These are phyloP conservation scores for Pichia nakasei DNA, from an alignment of 805 yeast genomes.

Conservation along the genomic window DNA sequence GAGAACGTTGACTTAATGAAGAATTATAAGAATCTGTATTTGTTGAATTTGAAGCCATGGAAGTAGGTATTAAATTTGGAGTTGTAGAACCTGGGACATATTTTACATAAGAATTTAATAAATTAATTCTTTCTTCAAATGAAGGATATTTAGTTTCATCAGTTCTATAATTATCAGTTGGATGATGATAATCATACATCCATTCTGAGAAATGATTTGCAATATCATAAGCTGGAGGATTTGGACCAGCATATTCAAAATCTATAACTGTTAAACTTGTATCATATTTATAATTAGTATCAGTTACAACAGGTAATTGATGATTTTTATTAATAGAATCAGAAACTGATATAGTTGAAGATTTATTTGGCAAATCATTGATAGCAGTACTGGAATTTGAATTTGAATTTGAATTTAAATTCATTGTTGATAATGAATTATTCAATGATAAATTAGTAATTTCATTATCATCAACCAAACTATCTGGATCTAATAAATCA, in stretches of 20 bases:
- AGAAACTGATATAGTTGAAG: background rate
- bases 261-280: constrained; percentile 85
- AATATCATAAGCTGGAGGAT: constrained; percentile 80
- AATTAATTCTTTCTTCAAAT: constrained; percentile 56
- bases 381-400: too few relatives aligned
- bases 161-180: constrained; percentile 44
- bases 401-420: too few relatives aligned
- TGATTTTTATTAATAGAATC: constrained; percentile 8
- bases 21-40: constrained; percentile 5
- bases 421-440: background rate
- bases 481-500: constrained; percentile 11
- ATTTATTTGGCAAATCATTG: too few relatives aligned
- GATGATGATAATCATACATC: constrained; percentile 88
- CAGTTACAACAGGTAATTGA: constrained; percentile 23
- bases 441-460: constrained; percentile 14
- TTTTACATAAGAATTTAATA: constrained; percentile 71
- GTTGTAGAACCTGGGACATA: constrained; percentile 33
- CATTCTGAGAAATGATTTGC: constrained; percentile 94
- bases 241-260: constrained; percentile 92
- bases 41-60: constrained; percentile 11
- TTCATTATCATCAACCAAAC: constrained; percentile 10
- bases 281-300: constrained; percentile 32
- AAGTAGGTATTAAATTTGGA: constrained; percentile 17
- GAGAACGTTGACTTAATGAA: constrained; percentile 5
- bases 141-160: constrained; percentile 55